A percentile compares a stretch with the other conserved stretches of the same genome.
Evolutionary conservation across 2,329 filamentous ascomycete species (phyloP).

Genomic region (Pleurostoma richardsiae): DNA sequence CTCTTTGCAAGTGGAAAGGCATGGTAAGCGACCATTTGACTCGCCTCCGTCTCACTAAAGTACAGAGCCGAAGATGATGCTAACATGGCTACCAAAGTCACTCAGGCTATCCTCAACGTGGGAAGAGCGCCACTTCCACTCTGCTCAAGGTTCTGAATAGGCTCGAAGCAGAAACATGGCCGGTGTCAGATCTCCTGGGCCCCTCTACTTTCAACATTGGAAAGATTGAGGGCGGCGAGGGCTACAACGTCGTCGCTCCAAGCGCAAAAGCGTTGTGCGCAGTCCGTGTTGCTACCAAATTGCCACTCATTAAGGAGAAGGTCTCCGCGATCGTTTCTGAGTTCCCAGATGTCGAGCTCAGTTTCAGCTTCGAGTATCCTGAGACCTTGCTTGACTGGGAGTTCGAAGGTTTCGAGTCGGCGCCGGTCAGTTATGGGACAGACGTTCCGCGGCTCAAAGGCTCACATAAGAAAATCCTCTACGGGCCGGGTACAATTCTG

Average conservation of each 20-base stretch:
- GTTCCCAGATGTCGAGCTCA: conserved; percentile 25
- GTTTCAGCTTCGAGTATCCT: conserved; percentile 28
- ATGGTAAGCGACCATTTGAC: conserved; percentile 1
- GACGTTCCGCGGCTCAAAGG: conserved; percentile 28
- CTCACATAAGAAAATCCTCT: conserved; percentile 27
- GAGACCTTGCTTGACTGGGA: conserved; percentile 31
- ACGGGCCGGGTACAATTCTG: conserved; percentile 31
- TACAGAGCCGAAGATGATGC: too few relatives aligned
- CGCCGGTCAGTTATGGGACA: conserved; percentile 31
- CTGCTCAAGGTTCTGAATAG: conserved; percentile 25
- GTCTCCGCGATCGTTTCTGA: conserved; percentile 22
- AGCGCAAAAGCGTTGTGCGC: conserved; percentile 31
- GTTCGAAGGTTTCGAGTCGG: conserved; percentile 28
- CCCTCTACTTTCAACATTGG: conserved; percentile 33
- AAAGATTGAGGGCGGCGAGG: conserved; percentile 29
- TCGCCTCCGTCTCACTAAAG: too few relatives aligned
- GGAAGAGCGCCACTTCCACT: conserved; percentile 24
- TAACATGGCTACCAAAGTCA: conserved; percentile 14
- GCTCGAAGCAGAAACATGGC: conserved; percentile 21
- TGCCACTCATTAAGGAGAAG: conserved; percentile 24
- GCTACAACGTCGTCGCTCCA: conserved; percentile 31
- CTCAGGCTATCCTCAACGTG: conserved; percentile 27
- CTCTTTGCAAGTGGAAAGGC: conserved; percentile 60
- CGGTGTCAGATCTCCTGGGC: conserved; percentile 28
- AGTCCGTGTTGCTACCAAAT: conserved; percentile 28